Evolutionary conservation across 768 basidiomycete species (phyloP), one percentile per base, ranked within the genome.

Genomic region (Thelephora ganbajun): DNA sequence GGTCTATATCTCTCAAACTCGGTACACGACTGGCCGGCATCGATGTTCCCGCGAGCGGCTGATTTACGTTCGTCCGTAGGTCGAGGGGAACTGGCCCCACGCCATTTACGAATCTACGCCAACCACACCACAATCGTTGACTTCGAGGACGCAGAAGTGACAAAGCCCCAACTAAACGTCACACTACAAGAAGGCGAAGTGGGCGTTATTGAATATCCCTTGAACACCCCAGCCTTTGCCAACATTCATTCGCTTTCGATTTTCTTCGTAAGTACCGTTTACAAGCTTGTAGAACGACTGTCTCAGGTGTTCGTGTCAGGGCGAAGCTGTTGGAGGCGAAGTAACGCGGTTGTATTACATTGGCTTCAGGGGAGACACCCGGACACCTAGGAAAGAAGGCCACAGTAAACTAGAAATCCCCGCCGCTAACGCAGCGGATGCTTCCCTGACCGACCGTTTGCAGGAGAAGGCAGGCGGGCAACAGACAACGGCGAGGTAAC

Each of bases 341-440:
- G 52, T 64, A 14, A 75, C 82, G 2, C 66, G 82, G 20, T 62
- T 91, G 34, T 92, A 83, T 58, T 92, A 80, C 56, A 57, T 91
- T 37, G 88, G 88, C 16, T 92, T 92, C 69, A 83, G 79, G 59
- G 89, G 88, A 36, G 83, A 87, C 53, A 67, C 70, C 43, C 67
- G 70, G 46, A 67, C 69, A 14, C 60, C 63, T 14, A 69, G 71
- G 53, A 78, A 73, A 52, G 80, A 83, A 46, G 72, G 65, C n/a
- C 71, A 71, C 33, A 73, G 71, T 43, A 78, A 74, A 59, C 69
- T 83, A 44, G 82, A 79, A 56, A 74, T 93, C 13, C 83, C 82
- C 0, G 84, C 89, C n/a, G 80, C 80, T 3, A 74, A 86, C 55
- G 81, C 84, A 0, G 77, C 83, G 0, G 89, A 92, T 53, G 80